Evolutionary conservation across 2,329 filamentous ascomycete species (phyloP), one percentile per base, ranked within the genome.

Genomic region (Geosmithia flava): DNA sequence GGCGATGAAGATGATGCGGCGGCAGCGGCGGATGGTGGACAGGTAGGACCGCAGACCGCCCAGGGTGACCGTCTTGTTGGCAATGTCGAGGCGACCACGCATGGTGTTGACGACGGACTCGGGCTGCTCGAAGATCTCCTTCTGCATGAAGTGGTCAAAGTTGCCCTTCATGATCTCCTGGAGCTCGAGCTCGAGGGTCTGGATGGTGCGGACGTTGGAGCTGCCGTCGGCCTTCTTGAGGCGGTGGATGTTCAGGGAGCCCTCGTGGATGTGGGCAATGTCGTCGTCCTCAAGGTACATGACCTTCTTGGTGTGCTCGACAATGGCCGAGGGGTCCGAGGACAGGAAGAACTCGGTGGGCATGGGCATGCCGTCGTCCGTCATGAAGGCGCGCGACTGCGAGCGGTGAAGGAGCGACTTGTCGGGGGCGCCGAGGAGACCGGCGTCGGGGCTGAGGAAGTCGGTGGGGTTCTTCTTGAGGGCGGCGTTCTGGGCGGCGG

Each of bases 141-240:
- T 98, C 69, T 98, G 93, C 93, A 98, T 98, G 78, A 96, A 98
- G 75, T 98, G 93, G 68, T 98, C 93, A 70, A 97, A 98, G 67
- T 93, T 94, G 69, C 93, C 93, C 84, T 98, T 98, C 93, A 98
- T 98, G 71, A 98, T 98, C 76, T 98, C 90, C 75, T 98, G 93
- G 55, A 98, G 84, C 76, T 98, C 89, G 46, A 98, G 86, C 76
- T 98, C 93, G 49, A 98, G 81, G 49, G 93, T 98, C 78, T 98
- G 93, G 67, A 98, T 98, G 59, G 87, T 88, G 66, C 93, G 90
- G 58, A 97, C 89, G 64, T 97, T 96, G 70, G 88, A 95, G 63
- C 86, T 90, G 57, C 91, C 91, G 65, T 97, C 91, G 58, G 90
- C 85, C 81, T 97, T 97, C 71, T 87, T 90, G 58, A 97, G 78